phyloP scores from a whole-genome alignment of 2,329 filamentous ascomycete species.

The Fusarium anthophilum region DNA sequence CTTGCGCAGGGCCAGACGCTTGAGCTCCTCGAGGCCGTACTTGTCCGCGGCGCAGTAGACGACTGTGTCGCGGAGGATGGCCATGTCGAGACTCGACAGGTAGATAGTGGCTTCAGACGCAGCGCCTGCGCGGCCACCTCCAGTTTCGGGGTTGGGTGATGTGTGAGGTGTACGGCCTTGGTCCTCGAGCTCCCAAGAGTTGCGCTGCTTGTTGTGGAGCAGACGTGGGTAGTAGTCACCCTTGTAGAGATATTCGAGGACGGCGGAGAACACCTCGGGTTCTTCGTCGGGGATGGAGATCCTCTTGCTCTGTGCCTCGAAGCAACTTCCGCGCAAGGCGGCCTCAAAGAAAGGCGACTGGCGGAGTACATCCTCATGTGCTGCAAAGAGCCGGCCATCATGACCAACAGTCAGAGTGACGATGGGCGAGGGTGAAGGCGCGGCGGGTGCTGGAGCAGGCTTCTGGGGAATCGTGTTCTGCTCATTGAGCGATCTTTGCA shows the following conservation, averaged over 20 bases:
- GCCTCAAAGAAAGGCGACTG: conserved; percentile 86
- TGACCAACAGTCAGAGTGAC: conserved; percentile 85
- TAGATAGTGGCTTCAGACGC: conserved; percentile 69
- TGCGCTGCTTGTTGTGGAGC: conserved; percentile 84
- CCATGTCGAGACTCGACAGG: conserved; percentile 76
- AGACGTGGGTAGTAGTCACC: conserved; percentile 94
- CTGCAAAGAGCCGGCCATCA: conserved; percentile 91
- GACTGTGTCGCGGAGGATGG: conserved; percentile 89
- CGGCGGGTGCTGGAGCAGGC: conserved; percentile 29
- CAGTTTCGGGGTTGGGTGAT: conserved; percentile 62
- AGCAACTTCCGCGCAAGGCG: conserved; percentile 76
- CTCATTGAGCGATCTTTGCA: conserved; percentile 82
- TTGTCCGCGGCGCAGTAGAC: conserved; percentile 93
- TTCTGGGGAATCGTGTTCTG: conserved; percentile 51
- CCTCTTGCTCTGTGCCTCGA: conserved; percentile 80
- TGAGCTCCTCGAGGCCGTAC: conserved; percentile 92
- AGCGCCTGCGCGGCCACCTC: conserved; percentile 56
- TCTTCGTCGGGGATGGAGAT: conserved; percentile 79
- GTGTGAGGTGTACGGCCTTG: conserved; percentile 53
- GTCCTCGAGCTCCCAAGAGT: conserved; percentile 91
- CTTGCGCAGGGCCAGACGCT: conserved; percentile 90
- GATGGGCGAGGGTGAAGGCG: conserved; percentile 71
- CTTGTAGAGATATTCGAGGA: conserved; percentile 98
- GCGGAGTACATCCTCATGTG: conserved; percentile 90
- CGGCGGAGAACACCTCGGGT: conserved; percentile 90